phyloP scores from a whole-genome alignment of 2,329 filamentous ascomycete genomes.

The Sphaerulina musiva region DNA sequence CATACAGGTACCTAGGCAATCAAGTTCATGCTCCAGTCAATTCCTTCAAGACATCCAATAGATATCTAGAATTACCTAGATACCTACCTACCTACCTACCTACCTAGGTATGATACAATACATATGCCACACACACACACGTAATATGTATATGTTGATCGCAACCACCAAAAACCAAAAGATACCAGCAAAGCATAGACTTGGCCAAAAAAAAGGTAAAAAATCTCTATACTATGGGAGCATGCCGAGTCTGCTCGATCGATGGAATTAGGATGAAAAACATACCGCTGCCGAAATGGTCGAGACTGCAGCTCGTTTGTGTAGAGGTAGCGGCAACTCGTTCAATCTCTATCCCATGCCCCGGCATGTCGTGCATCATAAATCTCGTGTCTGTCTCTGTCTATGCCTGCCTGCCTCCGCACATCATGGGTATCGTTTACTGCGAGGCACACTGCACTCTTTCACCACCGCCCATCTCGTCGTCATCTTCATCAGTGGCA shows the following conservation, averaged over 20 bases:
- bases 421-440: slow-evolving; percentile 47
- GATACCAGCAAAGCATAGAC: not conserved
- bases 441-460: slow-evolving; percentile 82
- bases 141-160: too few relatives aligned
- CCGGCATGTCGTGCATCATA: slow-evolving; percentile 1
- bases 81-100: too few relatives aligned
- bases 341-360: slow-evolving; percentile 3
- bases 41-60: too few relatives aligned
- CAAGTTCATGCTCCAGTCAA: too few relatives aligned
- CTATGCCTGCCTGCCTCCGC: slow-evolving; percentile 1
- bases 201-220: slow-evolving; percentile 1
- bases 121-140: too few relatives aligned
- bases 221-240: slow-evolving; percentile 1
- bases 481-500: slow-evolving; percentile 57
- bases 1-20: too few relatives aligned
- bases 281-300: not conserved
- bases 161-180: too few relatives aligned
- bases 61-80: too few relatives aligned
- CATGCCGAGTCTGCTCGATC: not conserved
- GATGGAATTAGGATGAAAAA: not conserved
- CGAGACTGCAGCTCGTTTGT: not conserved
- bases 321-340: not conserved
- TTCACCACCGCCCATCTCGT: slow-evolving; percentile 61
- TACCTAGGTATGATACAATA: too few relatives aligned
- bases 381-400: not conserved